Percentiles rank a stretch among this genome's conserved stretches.
Evolutionary conservation across 768 basidiomycete species (phyloP).

Genomic region (Trametes villosa): DNA sequence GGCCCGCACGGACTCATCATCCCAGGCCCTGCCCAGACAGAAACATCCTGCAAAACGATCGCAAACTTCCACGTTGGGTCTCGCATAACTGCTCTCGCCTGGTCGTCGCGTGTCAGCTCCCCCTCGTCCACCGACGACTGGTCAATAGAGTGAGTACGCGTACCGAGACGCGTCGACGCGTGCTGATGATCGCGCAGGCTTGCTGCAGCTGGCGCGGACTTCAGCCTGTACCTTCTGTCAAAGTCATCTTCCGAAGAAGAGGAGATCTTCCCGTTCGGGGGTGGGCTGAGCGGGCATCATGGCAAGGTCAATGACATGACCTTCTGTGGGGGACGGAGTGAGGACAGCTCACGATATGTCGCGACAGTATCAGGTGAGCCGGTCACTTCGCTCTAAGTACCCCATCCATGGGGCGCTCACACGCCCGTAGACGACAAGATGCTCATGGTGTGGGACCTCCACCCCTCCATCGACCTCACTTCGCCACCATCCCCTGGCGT

Average conservation of each 20-base stretch:
- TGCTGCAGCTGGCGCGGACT: slow-evolving; percentile 68
- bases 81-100: slow-evolving; percentile 74
- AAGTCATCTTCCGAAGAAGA: slow-evolving; percentile 54
- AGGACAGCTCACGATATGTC: slow-evolving; percentile 72
- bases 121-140: slow-evolving; percentile 67
- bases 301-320: slow-evolving; percentile 77
- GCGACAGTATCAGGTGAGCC: slow-evolving; percentile 76
- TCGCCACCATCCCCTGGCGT: slow-evolving; percentile 42
- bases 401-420: neutral
- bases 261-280: slow-evolving; percentile 71
- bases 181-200: slow-evolving; percentile 49
- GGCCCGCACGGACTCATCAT: slow-evolving; percentile 11
- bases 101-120: slow-evolving; percentile 73
- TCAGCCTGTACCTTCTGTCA: slow-evolving; percentile 70
- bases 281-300: slow-evolving; percentile 82
- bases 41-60: slow-evolving; percentile 50
- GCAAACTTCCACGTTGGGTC: slow-evolving; percentile 78
- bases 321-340: slow-evolving; percentile 76
- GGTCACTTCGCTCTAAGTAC: neutral
- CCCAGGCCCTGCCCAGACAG: slow-evolving; percentile 39
- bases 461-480: slow-evolving; percentile 53
- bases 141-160: slow-evolving; percentile 64
- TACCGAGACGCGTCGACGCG: neutral
- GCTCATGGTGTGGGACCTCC: slow-evolving; percentile 88
- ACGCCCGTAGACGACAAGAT: slow-evolving; percentile 69